Base-by-base conservation (phyloP, 805 yeast species). In the Jamesozyma gamospora region DNA sequence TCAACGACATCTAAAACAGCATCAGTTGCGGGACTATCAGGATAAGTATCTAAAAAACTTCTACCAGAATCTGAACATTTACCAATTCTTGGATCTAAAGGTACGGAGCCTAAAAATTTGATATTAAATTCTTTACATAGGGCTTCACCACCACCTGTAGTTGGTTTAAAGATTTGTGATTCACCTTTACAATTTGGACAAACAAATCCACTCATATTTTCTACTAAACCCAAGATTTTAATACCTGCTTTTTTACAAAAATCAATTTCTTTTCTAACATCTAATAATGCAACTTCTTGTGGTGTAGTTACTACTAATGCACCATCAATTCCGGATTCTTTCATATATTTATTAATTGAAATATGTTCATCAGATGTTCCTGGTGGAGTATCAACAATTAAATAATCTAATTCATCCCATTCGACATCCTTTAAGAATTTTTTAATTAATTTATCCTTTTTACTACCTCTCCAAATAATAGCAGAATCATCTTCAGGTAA, bases 311-410 rank as follows among this genome's bases (percentile, higher is more conserved):
- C 92, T 2, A 92, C 72, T 25, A 92, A 67, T 0, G 98, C 98
- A 1, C 99, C 99, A 57, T 90, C 96, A 2, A 92, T 78, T 0
- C 96, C 96, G 4, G 82, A 77, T 28, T 85, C 95, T 52, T 84
- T 82, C 72, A 92, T 66, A 55, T 84, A 88, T 37, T 83, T 79
- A 26, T 88, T 84, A 26, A 92, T 88, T 7, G 94, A 79, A 32
- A 92, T 70, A 62, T 92, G 99, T 59, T 92, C 99, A 62, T 92
- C 99, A 0, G 95, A 82, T 0, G 99, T 92, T 0, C 99, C 98
- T 0, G 99, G 99, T 0, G 98, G 99, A 0, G 99, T 92, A 54
- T 92, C 99, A 14, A 92, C 82, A 13, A 92, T 72, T 48, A 92
- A 67, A 53, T 83, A 92, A 59, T 92, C 96, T 41, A 83, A 62